Conservation (phyloP, 305 asterid species). For the Caryopteris hybrid region DNA sequence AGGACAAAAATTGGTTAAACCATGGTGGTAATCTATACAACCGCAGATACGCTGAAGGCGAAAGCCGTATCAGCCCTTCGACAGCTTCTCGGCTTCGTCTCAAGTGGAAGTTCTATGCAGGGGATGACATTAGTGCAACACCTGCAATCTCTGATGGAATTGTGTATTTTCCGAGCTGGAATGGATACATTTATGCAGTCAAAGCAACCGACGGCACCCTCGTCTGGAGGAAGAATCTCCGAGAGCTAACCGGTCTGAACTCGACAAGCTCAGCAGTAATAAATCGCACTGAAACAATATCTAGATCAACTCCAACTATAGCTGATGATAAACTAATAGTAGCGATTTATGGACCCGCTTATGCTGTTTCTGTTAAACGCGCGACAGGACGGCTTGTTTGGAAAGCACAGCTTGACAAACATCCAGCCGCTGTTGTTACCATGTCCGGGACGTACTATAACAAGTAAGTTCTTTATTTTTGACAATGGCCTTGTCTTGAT, state of each 20-base stretch:
- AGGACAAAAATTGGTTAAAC: slow-evolving; percentile 35
- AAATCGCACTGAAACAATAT: slow-evolving; percentile 15
- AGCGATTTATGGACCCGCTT: slow-evolving; percentile 42
- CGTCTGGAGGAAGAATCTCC: slow-evolving; percentile 37
- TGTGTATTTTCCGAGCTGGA: slow-evolving; percentile 45
- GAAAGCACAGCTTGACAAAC: slow-evolving; percentile 35
- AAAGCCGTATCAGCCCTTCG: slow-evolving; percentile 35
- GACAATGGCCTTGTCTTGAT: no score
- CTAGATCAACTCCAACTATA: slow-evolving; percentile 46
- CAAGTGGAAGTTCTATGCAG: slow-evolving; percentile 44
- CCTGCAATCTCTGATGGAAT: slow-evolving; percentile 31
- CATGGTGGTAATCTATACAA: slow-evolving; percentile 56
- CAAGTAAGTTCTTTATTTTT: slow-evolving; percentile 26
- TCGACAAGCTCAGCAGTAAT: background rate
- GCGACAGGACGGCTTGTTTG: slow-evolving; percentile 22
- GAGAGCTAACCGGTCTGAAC: slow-evolving; percentile 28
- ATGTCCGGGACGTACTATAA: slow-evolving; percentile 52
- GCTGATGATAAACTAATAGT: slow-evolving; percentile 38
- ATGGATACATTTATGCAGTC: slow-evolving; percentile 41
- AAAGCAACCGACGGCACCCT: slow-evolving; percentile 34
- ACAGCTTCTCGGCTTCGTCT: slow-evolving; percentile 33
- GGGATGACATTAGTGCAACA: slow-evolving; percentile 33
- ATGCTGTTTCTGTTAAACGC: slow-evolving; percentile 33
- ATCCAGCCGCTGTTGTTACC: slow-evolving; percentile 38
- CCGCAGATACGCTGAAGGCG: slow-evolving; percentile 32